Percentiles rank a stretch among this genome's conserved stretches.
These are phyloP conservation scores for Paramyrothecium roridum DNA, from an alignment of 2,329 filamentous ascomycete species.

Conservation along the genomic window DNA sequence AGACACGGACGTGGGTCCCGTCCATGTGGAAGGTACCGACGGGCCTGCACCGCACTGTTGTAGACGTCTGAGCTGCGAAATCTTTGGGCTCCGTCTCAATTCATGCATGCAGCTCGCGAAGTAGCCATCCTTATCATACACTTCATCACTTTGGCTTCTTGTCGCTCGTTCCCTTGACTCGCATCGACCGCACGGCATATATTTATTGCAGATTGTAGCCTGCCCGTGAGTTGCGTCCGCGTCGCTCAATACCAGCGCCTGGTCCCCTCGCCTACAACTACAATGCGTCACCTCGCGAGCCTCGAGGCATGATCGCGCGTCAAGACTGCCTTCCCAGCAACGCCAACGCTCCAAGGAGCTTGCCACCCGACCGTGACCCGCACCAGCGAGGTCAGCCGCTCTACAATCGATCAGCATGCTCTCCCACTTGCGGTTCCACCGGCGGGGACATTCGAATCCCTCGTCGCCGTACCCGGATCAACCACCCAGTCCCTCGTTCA, in stretches of 20 bases:
- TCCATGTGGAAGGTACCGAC: no score
- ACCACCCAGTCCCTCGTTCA: constrained; percentile 33
- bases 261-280: constrained; percentile 1
- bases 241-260: no score
- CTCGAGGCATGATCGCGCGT: constrained; percentile 22
- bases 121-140: no score
- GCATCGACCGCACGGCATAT: no score
- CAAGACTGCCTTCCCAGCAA: constrained; percentile 14
- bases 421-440: constrained; percentile 56
- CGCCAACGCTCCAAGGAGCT: constrained; percentile 13
- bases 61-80: no score
- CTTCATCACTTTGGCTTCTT: no score
- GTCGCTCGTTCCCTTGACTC: constrained; percentile 4
- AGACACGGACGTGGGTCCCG: no score
- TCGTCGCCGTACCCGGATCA: constrained; percentile 50
- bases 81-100: no score
- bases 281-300: constrained; percentile 17
- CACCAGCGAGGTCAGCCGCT: neutral
- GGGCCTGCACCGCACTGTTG: no score
- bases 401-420: constrained; percentile 33
- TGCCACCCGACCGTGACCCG: constrained; percentile 11
- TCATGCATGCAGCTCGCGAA: no score
- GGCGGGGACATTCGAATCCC: constrained; percentile 54
- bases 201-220: no score
- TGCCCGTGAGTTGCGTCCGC: no score